Evolutionary conservation across 768 basidiomycete genomes (phyloP), one percentile per base, ranked within the genome.

Genomic region (Collybia sp.): DNA sequence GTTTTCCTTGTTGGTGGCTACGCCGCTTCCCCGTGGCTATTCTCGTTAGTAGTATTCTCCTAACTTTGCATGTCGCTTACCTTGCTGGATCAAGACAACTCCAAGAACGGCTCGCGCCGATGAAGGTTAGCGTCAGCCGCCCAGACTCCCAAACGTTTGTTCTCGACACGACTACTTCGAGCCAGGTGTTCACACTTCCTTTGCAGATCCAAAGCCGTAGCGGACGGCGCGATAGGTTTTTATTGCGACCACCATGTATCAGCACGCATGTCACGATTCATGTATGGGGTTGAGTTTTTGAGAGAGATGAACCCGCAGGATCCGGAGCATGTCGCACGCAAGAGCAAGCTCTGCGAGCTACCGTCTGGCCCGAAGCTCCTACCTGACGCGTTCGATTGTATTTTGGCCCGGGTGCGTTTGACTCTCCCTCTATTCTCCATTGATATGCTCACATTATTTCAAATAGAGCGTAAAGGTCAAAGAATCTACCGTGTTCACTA

Each of bases 241-340:
- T 89, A 88, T 63, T 85, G 83, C 53, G 88, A 89, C 55, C 88
- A 89, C 50, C 83, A 88, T 53, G 88, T 91, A 45, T 85, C 85
- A 4, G 85, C 88, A 17, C 78, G 88, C 37, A 80, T 88, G 69
- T 85, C 85, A 25, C 87, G 75, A 59, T 88, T 77, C 57, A 82
- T 88, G 79, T 91, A 89, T 57, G 88, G 88, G 12, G 88, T 89
- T 39, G 86, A 89, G 60, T 88, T 80, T 57, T 66, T 88, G 15
- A 76, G 86, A 13, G 80, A 85, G 48, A 79, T 77, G 55, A 77
- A 90, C 58, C 65, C 73, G 2, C 68, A 68, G 31, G 82, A 89
- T 59, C 73, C 74, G 5, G 86, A 88, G 37, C 88, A 89, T 54
- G 62, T 79, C 41, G 62, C 75, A 2, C 75, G 87, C 46, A 76